Percentiles rank a stretch among this genome's conserved stretches.
These are phyloP conservation scores for Mucor mucedo DNA, from an alignment of 371 early-diverging fungal species.

Conservation along the genomic window DNA sequence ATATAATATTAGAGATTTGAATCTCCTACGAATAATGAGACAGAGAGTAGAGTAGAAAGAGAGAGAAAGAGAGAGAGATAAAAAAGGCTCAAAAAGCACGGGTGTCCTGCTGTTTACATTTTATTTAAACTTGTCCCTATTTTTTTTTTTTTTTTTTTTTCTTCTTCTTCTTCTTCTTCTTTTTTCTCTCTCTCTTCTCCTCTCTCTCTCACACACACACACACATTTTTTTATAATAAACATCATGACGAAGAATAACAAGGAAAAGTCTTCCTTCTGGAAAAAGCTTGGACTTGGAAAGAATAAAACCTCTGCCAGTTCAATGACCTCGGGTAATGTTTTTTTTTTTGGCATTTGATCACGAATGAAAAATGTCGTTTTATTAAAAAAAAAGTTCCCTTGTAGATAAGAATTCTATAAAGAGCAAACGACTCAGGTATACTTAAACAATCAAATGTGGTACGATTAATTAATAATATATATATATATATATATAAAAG, in stretches of 20 bases:
- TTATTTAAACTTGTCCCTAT: not conserved
- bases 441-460: not conserved
- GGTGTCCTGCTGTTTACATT: not conserved
- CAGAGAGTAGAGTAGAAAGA: not conserved
- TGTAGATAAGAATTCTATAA: constrained; percentile 4
- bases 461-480: not conserved
- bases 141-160: not conserved
- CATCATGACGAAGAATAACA: constrained; percentile 17
- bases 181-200: not conserved
- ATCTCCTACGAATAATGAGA: not conserved
- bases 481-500: too few species aligned
- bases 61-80: too few species aligned
- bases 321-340: constrained; percentile 7
- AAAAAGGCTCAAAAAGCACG: not conserved
- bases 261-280: constrained; percentile 32
- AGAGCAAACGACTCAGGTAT: constrained; percentile 16
- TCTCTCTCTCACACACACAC: not conserved
- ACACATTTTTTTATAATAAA: not conserved
- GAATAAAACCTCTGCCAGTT: constrained; percentile 21
- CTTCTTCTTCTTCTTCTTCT: not conserved
- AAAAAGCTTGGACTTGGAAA: constrained; percentile 33
- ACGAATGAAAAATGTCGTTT: too few species aligned
- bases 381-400: not conserved
- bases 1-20: not conserved
- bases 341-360: not conserved